These are phyloP conservation scores for Boletus huronensis DNA, from an alignment of 768 basidiomycete species.

Conservation along the genomic window DNA sequence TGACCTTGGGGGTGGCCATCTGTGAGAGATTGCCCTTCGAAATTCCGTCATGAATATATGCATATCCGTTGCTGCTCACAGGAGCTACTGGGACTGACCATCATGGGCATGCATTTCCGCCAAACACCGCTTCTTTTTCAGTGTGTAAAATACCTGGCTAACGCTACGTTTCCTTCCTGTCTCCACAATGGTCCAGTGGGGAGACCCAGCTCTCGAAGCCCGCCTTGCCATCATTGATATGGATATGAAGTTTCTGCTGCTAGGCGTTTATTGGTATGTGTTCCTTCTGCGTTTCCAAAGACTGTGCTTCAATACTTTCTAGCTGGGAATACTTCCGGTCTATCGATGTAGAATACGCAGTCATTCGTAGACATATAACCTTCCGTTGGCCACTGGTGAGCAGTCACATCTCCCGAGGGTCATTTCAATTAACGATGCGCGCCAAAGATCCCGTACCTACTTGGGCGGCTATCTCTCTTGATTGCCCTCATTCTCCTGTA, in stretches of 20 bases:
- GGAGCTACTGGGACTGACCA: not conserved
- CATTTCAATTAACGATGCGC: not conserved
- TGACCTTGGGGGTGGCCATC: not conserved
- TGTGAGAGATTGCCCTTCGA: not conserved
- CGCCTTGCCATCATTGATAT: not conserved
- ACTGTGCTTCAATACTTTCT: not conserved
- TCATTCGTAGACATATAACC: not conserved
- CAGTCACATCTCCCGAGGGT: not conserved
- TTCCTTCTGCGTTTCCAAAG: not conserved
- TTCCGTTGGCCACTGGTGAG: not conserved
- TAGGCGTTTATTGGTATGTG: not conserved
- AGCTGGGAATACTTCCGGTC: not conserved
- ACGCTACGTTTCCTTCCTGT: no score
- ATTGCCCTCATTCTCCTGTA: not conserved
- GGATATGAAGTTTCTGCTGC: not conserved
- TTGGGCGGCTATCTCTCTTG: not conserved
- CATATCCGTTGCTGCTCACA: not conserved
- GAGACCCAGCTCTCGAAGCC: not conserved
- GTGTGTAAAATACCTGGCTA: not conserved
- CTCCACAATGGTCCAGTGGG: not conserved
- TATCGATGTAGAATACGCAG: not conserved
- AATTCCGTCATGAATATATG: not conserved
- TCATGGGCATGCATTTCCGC: not conserved
- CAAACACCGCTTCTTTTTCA: no score
- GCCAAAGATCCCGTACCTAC: not conserved